These are phyloP conservation scores for Lindgomyces ingoldianus DNA, from an alignment of 495 filamentous ascomycete genomes.

Conservation along the genomic window DNA sequence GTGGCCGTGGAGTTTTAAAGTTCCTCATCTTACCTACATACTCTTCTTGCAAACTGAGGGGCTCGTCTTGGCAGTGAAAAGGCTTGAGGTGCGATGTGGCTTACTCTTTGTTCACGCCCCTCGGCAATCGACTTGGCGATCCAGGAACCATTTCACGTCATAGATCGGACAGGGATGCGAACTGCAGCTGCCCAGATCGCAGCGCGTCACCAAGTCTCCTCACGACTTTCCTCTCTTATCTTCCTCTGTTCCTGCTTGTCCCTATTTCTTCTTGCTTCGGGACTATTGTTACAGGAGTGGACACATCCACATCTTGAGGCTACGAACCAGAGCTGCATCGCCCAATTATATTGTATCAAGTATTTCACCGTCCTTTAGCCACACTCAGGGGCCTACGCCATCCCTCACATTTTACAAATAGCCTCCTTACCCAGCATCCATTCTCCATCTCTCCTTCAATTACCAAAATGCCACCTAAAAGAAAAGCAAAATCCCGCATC, in stretches of 20 bases:
- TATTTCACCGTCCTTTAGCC: neutral
- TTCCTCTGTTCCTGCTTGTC: neutral
- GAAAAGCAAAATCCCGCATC: constrained; percentile 13
- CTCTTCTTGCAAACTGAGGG: too few relatives aligned
- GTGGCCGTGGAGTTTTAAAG: too few relatives aligned
- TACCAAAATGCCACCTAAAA: constrained; percentile 33
- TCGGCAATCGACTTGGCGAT: constrained; percentile 19
- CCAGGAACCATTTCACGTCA: constrained; percentile 24
- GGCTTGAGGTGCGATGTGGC: too few relatives aligned
- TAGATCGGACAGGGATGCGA: constrained; percentile 16
- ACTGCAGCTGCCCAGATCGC: neutral
- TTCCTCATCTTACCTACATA: too few relatives aligned
- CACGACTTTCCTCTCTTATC: neutral
- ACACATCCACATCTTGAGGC: neutral
- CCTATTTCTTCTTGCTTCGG: neutral
- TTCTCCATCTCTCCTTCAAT: neutral
- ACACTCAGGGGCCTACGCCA: neutral
- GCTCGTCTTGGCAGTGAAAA: too few relatives aligned
- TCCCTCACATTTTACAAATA: neutral
- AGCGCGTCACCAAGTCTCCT: neutral
- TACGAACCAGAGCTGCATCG: too few relatives aligned
- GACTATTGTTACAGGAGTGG: neutral
- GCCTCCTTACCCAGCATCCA: neutral
- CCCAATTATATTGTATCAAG: too few relatives aligned
- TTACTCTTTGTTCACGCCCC: too few relatives aligned